Base-by-base conservation (phyloP, 345 rosid genomes). In the Arabidopsis arenosa region DNA sequence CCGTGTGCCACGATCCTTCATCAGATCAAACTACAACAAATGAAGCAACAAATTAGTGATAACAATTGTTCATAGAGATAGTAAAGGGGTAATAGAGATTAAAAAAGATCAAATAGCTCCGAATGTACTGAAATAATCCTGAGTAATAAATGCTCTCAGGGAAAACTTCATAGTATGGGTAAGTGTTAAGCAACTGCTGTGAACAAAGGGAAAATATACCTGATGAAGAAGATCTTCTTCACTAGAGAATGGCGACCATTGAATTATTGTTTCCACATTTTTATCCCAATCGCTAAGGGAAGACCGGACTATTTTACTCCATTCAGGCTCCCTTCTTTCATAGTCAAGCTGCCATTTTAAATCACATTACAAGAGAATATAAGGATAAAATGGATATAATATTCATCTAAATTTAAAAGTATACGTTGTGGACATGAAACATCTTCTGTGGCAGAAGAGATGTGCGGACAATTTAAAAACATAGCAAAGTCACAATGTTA, bases 201-300 rank as follows among this genome's bases (percentile, higher is more conserved):
- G 2, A 61, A 26, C 5, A 49, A 36, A 57, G 57, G 33, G 12
- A 8, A 55, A 23, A 60, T 48, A 61, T 64, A 94, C 98, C 96
- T 93, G 96, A 57, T 63, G 82, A 63, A 90, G 88, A 65, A 93
- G 87, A 72, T 91, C 97, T 15, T 66, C 83, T 84, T 93, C 94
- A 74, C 83, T 86, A 6, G 88, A 83, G 76, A 88, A 91, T 18
- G 98, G 97, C 65, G 97, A 91, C 98, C 98, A 93, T 26, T 83
- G 85, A 68, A 83, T 39, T 41, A 91, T 85, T 10, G 96, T 87
- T 74, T 87, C 89, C 53, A 84, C 77, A 79, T 88, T 93, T 79
- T 61, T 87, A 64, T 75, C 60, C 97, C 96, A 93, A 81, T 87
- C 97, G 68, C 26, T 57, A 21, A 61, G 54, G 66, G 93, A 80